phyloP scores from a whole-genome alignment of 805 yeast species.

The Metschnikowia lunata region DNA sequence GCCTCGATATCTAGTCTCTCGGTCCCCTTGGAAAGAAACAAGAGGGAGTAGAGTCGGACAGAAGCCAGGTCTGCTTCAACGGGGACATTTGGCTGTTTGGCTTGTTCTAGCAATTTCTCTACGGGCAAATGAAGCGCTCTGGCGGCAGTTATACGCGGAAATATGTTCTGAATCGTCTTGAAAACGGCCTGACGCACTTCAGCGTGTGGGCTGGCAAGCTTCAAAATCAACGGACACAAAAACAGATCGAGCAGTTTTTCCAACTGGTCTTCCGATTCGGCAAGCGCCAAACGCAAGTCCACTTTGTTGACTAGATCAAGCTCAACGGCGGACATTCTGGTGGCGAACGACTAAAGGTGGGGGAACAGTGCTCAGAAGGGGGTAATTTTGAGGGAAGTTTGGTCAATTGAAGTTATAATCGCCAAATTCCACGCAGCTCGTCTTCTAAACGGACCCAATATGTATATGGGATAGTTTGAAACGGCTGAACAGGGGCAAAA shows the following conservation, averaged over 20 bases:
- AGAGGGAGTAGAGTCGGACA: conserved; percentile 57
- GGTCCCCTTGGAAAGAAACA: conserved; percentile 66
- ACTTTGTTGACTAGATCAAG: conserved; percentile 65
- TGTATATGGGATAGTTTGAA: too few species aligned
- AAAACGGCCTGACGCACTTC: conserved; percentile 65
- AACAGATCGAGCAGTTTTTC: conserved; percentile 57
- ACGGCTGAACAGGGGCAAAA: too few species aligned
- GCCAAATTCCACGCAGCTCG: too few species aligned
- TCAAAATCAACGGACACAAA: conserved; percentile 73
- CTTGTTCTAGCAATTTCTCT: conserved; percentile 58
- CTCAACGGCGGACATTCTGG: conserved; percentile 30
- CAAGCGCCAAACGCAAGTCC: conserved; percentile 75
- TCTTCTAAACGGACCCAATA: too few species aligned
- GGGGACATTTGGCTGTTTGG: conserved; percentile 49
- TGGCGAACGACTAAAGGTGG: too few species aligned
- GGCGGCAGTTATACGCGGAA: conserved; percentile 61
- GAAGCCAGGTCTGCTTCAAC: conserved; percentile 40
- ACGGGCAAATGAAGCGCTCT: conserved; percentile 59
- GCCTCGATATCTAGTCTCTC: conserved; percentile 45
- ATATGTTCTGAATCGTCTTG: conserved; percentile 60
- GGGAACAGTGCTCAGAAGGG: too few species aligned
- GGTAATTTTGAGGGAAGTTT: too few species aligned
- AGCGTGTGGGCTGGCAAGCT: conserved; percentile 66
- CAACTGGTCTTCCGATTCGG: conserved; percentile 62
- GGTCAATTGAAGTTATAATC: too few species aligned